These are phyloP conservation scores for Micromonas commoda DNA, from an alignment of 139 green algal genomes.

Conservation along the genomic window DNA sequence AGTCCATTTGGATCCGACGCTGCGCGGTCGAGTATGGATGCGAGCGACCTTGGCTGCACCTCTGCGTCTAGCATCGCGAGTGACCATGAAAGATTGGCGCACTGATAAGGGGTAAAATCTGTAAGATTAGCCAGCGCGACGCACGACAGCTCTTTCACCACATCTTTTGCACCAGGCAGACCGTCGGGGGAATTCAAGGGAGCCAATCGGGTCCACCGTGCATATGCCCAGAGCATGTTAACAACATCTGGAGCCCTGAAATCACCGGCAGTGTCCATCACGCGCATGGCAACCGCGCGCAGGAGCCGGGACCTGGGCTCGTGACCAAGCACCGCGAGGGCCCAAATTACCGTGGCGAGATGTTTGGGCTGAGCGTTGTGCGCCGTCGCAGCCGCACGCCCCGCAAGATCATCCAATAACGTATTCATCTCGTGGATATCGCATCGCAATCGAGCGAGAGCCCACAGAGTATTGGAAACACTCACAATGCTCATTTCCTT, in stretches of 20 bases:
- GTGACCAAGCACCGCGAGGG: slow-evolving; percentile 5
- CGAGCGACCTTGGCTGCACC: neutral
- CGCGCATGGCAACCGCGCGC: neutral
- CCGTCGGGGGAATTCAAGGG: neutral
- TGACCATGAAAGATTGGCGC: slow-evolving; percentile 5
- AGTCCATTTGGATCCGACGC: neutral
- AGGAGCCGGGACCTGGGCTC: slow-evolving; percentile 12
- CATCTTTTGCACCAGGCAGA: neutral
- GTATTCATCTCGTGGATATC: neutral
- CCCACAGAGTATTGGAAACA: slow-evolving; percentile 12
- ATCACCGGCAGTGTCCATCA: neutral
- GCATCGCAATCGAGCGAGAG: slow-evolving; percentile 1
- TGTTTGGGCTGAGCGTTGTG: neutral
- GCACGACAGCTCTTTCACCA: neutral
- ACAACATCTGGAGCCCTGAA: slow-evolving; percentile 13
- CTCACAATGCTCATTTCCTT: slow-evolving; percentile 1
- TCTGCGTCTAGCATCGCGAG: neutral
- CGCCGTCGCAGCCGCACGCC: neutral
- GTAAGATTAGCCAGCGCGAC: neutral
- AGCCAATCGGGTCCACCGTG: neutral
- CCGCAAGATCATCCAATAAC: neutral
- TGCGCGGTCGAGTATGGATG: neutral
- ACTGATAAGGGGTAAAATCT: slow-evolving; percentile 3
- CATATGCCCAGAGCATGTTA: slow-evolving; percentile 19
- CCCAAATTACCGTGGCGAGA: slow-evolving; percentile 6